Conservation (phyloP, 306 rosid species). For the Sesbania bispinosa region DNA sequence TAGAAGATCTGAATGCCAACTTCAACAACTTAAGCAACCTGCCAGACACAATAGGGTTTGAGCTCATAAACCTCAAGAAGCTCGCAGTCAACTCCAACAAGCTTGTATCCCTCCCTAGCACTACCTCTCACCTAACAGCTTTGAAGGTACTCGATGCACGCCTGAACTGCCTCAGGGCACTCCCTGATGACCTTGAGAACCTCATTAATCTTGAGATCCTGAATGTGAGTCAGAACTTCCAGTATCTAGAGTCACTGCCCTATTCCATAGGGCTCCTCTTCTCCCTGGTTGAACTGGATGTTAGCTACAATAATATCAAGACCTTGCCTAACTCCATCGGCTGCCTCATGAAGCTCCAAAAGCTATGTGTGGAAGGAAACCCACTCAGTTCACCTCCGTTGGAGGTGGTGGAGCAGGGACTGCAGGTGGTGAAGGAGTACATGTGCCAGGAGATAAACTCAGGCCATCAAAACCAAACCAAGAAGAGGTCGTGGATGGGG, state of each 20-base stretch:
- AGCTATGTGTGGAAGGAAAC: constrained; percentile 73
- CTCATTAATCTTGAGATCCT: constrained; percentile 73
- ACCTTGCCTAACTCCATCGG: constrained; percentile 72
- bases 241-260: constrained; percentile 58
- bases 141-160: constrained; percentile 67
- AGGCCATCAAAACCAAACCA: constrained; percentile 4
- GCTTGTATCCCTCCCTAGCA: constrained; percentile 54
- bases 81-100: constrained; percentile 82
- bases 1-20: constrained; percentile 85
- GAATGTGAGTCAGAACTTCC: constrained; percentile 93
- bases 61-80: constrained; percentile 64
- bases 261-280: constrained; percentile 80
- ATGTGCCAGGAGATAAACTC: constrained; percentile 61
- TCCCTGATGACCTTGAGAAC: constrained; percentile 76
- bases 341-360: constrained; percentile 64
- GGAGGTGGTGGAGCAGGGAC: constrained; percentile 63
- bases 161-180: constrained; percentile 67
- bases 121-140: constrained; percentile 63
- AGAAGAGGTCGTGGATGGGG: constrained; percentile 69
- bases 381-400: constrained; percentile 68
- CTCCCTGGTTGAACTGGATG: constrained; percentile 70
- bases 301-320: constrained; percentile 73
- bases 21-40: constrained; percentile 69
- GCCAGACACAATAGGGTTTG: constrained; percentile 81
- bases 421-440: constrained; percentile 63